Base-by-base conservation (phyloP, 257 asterid species). In the Gardenia jasminoides region DNA sequence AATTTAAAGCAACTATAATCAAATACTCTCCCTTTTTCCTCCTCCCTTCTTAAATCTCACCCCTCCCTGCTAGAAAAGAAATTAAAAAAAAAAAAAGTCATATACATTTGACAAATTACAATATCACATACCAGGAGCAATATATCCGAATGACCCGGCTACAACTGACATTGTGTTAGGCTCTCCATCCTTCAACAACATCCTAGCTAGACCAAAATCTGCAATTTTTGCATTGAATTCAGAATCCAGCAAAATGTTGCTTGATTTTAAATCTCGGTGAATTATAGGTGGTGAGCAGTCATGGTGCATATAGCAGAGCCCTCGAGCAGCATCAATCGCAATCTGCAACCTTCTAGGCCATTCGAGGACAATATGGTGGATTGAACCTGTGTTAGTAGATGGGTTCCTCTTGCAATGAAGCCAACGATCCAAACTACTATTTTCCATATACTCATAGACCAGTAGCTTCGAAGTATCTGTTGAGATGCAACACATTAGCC, bases 361-460 rank as follows among this genome's bases (percentile, higher is more conserved):
- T 24, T 86, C 87, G 70, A 86, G 81, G 22, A 83, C 85, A 36
- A 78, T 77, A 31, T 82, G 85, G 72, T 82, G 89, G 6, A 83
- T 85, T 46, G 87, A 82, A 46, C 89, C 80, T 7, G 96, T 62
- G 70, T 70, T 33, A 58, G 54, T 58, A 15, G 74, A 61, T 28
- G 76, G 10, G 54, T 82, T 84, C 61, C 72, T 81, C 77, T 84
- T 89, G 66, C 82, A 19, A 70, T 89, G 97, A 77, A 94, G 86
- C 98, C 98, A 92, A 68, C 79, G 83, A 73, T 94, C 98, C 43
- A 94, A 84, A 65, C 98, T 94, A 1, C 85, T 82, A 20, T 94
- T 92, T 66, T 92, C 94, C 97, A 94, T 84, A 67, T 90, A 89
- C 72, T 94, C 97, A 13, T 92, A 94, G 22, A 94, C 97, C 1